Percentiles rank a stretch among this genome's conserved stretches.
Evolutionary conservation across 805 yeast genomes (phyloP).

Genomic region (Zygosaccharomyces kombuchaensis): DNA sequence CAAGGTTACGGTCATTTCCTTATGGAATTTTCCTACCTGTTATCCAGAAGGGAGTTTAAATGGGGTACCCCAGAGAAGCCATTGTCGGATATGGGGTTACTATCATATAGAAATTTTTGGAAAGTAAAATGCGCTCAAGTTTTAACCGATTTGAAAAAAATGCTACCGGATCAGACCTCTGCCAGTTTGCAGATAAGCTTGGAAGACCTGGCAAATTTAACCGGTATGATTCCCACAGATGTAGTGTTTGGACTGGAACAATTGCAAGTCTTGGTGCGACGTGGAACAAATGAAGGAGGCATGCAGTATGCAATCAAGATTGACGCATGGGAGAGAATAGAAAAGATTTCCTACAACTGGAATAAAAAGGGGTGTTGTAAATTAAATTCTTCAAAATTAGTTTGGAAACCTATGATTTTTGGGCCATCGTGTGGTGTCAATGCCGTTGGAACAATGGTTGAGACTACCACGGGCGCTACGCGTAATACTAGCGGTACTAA

Average conservation of each 20-base stretch:
- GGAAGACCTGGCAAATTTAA: conserved; percentile 55
- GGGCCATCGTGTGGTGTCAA: conserved; percentile 87
- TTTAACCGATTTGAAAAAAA: conserved; percentile 19
- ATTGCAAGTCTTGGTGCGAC: conserved; percentile 48
- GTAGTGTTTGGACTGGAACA: conserved; percentile 83
- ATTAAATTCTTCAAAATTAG: conserved; percentile 48
- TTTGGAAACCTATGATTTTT: conserved; percentile 81
- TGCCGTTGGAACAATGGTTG: conserved; percentile 36
- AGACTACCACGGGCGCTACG: conserved; percentile 24
- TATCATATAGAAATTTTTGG: conserved; percentile 89
- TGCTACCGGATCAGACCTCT: conserved; percentile 1
- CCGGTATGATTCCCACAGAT: conserved; percentile 87
- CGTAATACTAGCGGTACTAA: conserved; percentile 12
- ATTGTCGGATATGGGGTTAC: conserved; percentile 74
- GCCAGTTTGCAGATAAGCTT: conserved; percentile 42
- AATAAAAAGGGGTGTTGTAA: conserved; percentile 47
- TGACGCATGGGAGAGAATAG: conserved; percentile 37
- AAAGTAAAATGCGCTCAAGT: conserved; percentile 53
- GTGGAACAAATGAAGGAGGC: neutral
- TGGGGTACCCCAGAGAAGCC: conserved; percentile 97
- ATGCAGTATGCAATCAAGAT: conserved; percentile 49
- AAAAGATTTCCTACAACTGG: conserved; percentile 46
- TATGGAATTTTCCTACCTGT: conserved; percentile 82
- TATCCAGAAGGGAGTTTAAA: conserved; percentile 67
- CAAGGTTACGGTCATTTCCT: conserved; percentile 85